phyloP scores from a whole-genome alignment of 768 basidiomycete genomes.

The Auricularia sp. region DNA sequence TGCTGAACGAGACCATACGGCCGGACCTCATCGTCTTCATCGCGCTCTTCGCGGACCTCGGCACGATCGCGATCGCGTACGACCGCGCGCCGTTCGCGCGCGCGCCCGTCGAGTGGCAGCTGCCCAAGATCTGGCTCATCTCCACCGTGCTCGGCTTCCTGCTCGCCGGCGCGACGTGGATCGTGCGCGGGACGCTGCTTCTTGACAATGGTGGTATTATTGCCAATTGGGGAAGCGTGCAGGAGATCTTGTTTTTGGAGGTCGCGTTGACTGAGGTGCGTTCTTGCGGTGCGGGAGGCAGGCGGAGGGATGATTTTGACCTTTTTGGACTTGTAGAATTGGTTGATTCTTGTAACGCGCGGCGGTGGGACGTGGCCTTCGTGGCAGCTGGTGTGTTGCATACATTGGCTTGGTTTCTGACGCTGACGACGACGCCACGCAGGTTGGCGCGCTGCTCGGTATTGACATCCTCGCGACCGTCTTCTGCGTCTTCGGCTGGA shows the following conservation, averaged over 20 bases:
- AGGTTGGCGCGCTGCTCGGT: conserved; percentile 23
- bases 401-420: too few relatives aligned
- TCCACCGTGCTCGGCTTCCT: conserved; percentile 31
- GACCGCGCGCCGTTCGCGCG: conserved; percentile 30
- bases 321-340: not conserved
- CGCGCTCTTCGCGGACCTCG: conserved; percentile 19
- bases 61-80: conserved; percentile 40
- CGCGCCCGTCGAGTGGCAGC: conserved; percentile 38
- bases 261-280: conserved; percentile 39
- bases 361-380: conserved; percentile 25
- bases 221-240: conserved; percentile 35
- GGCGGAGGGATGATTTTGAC: too few relatives aligned
- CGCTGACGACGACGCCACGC: conserved; percentile 14
- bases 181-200: conserved; percentile 33
- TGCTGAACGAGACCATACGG: conserved; percentile 37
- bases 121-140: conserved; percentile 39
- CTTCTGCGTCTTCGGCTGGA: conserved; percentile 32
- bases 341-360: conserved; percentile 22
- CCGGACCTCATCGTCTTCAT: conserved; percentile 21
- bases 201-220: conserved; percentile 29
- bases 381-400: conserved; percentile 32
- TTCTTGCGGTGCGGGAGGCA: conserved; percentile 2
- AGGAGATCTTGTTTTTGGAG: conserved; percentile 37
- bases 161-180: conserved; percentile 36
- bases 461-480: conserved; percentile 33